Conservation (phyloP, 2,329 filamentous ascomycete genomes). For the Venturia effusa region DNA sequence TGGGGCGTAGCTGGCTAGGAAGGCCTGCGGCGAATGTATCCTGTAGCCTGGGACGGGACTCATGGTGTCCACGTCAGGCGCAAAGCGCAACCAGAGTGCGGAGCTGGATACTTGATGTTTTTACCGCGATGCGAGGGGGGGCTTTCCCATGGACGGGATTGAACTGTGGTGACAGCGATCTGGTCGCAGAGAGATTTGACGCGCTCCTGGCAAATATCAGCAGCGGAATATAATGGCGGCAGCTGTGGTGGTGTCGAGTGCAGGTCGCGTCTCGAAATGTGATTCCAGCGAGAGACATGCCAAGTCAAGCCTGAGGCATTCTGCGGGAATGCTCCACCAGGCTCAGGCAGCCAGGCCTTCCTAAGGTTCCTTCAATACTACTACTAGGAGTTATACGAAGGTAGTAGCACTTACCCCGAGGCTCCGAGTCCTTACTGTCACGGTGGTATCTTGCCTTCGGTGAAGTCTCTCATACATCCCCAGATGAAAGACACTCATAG, state of each 20-base stretch:
- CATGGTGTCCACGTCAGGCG: constrained; percentile 6
- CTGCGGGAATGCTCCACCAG: too few species aligned
- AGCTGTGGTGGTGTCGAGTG: not conserved
- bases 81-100: not conserved
- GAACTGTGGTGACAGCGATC: too few species aligned
- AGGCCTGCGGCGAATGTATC: constrained; percentile 60
- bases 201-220: not conserved
- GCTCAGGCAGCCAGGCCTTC: too few species aligned
- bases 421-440: too few species aligned
- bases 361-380: too few species aligned
- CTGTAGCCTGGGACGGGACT: not conserved
- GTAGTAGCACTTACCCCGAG: too few species aligned
- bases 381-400: too few species aligned
- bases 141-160: not conserved
- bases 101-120: not conserved
- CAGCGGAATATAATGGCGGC: not conserved
- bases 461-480: too few species aligned
- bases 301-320: too few species aligned
- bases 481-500: too few species aligned
- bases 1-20: constrained; percentile 84
- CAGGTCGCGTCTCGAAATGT: not conserved
- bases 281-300: not conserved
- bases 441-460: too few species aligned
- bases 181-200: not conserved
- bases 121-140: not conserved